phyloP scores from a whole-genome alignment of 495 filamentous ascomycete species.

The Hyaloscypha variabilis region DNA sequence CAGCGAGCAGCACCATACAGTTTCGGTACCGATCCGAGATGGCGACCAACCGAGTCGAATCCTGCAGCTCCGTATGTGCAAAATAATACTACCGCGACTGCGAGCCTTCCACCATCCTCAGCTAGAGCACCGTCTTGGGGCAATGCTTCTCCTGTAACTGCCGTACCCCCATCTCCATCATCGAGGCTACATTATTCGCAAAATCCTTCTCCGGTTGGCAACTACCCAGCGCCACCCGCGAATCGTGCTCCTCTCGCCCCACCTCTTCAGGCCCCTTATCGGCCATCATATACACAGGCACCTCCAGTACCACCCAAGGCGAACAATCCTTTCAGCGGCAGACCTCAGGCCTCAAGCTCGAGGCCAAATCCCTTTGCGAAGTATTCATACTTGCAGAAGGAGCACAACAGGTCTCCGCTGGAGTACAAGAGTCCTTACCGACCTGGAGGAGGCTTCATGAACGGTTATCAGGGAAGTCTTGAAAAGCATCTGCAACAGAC shows the following conservation, averaged over 20 bases:
- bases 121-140: no score
- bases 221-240: not conserved
- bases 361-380: slow-evolving; percentile 33
- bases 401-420: slow-evolving; percentile 47
- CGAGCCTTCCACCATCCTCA: not conserved
- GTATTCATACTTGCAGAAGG: slow-evolving; percentile 54
- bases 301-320: slow-evolving; percentile 1
- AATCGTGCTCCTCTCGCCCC: not conserved
- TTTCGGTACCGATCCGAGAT: slow-evolving; percentile 29
- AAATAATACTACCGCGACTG: not conserved
- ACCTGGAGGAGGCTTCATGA: slow-evolving; percentile 54
- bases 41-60: not conserved
- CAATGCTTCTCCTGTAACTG: not conserved
- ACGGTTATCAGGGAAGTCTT: slow-evolving; percentile 56
- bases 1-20: slow-evolving; percentile 26
- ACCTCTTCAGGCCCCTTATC: not conserved
- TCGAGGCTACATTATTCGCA: no score
- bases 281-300: not conserved
- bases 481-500: slow-evolving; percentile 41
- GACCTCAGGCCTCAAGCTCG: slow-evolving; percentile 5
- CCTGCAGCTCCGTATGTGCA: not conserved
- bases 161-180: no score
- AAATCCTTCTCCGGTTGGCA: no score
- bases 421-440: slow-evolving; percentile 54
- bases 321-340: slow-evolving; percentile 12